Percentiles rank a stretch among this genome's conserved stretches.
Evolutionary conservation across 2,329 filamentous ascomycete genomes (phyloP).

Genomic region (Talaromyces sp.): DNA sequence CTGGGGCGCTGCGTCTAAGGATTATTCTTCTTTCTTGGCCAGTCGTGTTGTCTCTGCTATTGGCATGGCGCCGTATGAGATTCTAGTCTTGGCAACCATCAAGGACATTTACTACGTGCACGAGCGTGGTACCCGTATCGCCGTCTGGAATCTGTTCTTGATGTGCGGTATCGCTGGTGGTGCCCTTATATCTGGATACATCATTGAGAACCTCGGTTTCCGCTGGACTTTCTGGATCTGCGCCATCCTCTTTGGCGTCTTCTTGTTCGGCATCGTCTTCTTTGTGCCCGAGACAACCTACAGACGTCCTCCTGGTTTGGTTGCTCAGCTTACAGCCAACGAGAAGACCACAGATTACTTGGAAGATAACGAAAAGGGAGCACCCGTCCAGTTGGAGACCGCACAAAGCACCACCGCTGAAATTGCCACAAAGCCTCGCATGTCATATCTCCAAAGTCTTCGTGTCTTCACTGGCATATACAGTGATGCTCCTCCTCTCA

Average conservation of each 20-base stretch:
- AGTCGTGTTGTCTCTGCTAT: slow-evolving; percentile 4
- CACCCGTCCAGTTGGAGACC: background rate
- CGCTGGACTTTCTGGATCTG: slow-evolving; percentile 16
- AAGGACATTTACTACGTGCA: slow-evolving; percentile 16
- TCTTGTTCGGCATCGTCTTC: slow-evolving; percentile 8
- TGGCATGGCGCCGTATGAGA: slow-evolving; percentile 14
- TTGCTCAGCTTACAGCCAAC: background rate
- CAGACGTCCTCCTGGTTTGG: background rate
- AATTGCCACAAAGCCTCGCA: background rate
- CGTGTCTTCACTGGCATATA: slow-evolving; percentile 5
- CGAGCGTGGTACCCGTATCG: slow-evolving; percentile 15
- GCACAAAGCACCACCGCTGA: background rate
- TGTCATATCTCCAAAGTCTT: slow-evolving; percentile 7
- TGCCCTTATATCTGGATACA: slow-evolving; percentile 12
- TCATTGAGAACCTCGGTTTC: slow-evolving; percentile 14
- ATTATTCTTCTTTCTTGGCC: slow-evolving; percentile 8
- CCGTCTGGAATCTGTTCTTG: slow-evolving; percentile 13
- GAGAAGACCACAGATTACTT: background rate
- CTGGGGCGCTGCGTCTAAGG: slow-evolving; percentile 4
- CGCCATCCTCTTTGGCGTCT: slow-evolving; percentile 12
- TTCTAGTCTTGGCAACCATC: slow-evolving; percentile 12
- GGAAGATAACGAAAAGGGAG: background rate
- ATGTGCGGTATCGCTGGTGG: slow-evolving; percentile 16
- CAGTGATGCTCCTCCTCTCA: slow-evolving; percentile 2
- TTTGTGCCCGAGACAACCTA: slow-evolving; percentile 15